phyloP scores from a whole-genome alignment of 2,329 filamentous ascomycete species.

The Fusarium pseudoanthophilum region DNA sequence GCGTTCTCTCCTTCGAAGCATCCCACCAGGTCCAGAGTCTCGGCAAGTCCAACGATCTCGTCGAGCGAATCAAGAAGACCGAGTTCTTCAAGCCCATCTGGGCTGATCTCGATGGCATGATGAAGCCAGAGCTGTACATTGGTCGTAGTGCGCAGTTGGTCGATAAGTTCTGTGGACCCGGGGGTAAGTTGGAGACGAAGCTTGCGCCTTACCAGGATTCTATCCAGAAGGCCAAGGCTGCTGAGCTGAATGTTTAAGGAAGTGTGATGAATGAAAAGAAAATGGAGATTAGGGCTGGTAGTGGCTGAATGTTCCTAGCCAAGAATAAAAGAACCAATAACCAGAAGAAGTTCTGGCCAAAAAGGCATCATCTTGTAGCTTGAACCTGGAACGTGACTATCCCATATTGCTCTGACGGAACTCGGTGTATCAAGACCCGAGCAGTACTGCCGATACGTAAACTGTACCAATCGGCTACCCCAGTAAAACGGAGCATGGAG shows the following conservation, averaged over 20 bases:
- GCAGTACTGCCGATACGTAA: neutral
- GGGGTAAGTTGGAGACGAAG: slow-evolving; percentile 26
- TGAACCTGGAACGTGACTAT: neutral
- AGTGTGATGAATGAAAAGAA: neutral
- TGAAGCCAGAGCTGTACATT: slow-evolving; percentile 28
- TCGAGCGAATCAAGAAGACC: slow-evolving; percentile 31
- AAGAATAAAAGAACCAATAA: neutral
- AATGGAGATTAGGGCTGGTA: neutral
- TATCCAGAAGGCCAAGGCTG: slow-evolving; percentile 24
- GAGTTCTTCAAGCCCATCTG: slow-evolving; percentile 37
- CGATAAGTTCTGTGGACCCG: slow-evolving; percentile 23
- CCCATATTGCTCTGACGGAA: accelerated
- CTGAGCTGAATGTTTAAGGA: slow-evolving; percentile 20
- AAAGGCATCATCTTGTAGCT: too few species aligned
- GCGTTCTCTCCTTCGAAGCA: slow-evolving; percentile 24
- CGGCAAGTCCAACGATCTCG: slow-evolving; percentile 38
- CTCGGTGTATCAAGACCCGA: neutral
- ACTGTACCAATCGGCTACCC: neutral
- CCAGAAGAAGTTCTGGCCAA: too few species aligned
- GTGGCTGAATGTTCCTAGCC: neutral
- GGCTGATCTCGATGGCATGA: slow-evolving; percentile 32
- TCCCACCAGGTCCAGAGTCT: slow-evolving; percentile 29
- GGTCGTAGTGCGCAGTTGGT: slow-evolving; percentile 29
- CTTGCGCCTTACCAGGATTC: slow-evolving; percentile 22
- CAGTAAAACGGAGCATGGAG: neutral